A percentile compares a stretch with the other conserved stretches of the same genome.
Evolutionary conservation across 73 alveolate genomes (phyloP).

Genomic region (Diophrys appendiculata): DNA sequence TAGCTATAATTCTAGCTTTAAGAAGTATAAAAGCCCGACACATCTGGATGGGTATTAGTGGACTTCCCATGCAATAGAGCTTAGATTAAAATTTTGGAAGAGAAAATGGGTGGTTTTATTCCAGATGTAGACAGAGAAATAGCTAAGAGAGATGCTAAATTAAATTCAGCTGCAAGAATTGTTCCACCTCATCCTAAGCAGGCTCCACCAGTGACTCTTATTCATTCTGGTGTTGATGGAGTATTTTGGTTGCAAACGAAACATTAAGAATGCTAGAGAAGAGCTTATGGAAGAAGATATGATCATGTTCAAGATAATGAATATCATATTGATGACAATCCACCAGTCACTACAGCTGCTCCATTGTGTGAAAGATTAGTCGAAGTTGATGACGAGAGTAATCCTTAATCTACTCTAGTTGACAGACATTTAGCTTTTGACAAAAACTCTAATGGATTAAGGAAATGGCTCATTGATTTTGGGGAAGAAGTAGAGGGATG

Average conservation of each 20-base stretch:
- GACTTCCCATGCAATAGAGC: slow-evolving; percentile 92
- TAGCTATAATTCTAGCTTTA: slow-evolving; percentile 64
- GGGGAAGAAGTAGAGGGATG: slow-evolving; percentile 74
- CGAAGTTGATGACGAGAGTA: slow-evolving; percentile 81
- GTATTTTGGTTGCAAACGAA: slow-evolving; percentile 82
- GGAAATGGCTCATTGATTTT: slow-evolving; percentile 86
- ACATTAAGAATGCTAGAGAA: slow-evolving; percentile 77
- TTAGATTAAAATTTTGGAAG: slow-evolving; percentile 89
- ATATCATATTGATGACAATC: slow-evolving; percentile 92
- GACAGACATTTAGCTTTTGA: slow-evolving; percentile 91
- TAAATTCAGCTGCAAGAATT: slow-evolving; percentile 67
- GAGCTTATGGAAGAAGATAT: slow-evolving; percentile 95
- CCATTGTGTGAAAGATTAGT: slow-evolving; percentile 91
- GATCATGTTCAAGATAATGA: slow-evolving; percentile 73
- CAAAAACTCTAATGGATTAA: slow-evolving; percentile 74
- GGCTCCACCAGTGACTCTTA: slow-evolving; percentile 64
- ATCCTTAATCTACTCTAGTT: slow-evolving; percentile 77
- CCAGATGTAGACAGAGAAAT: slow-evolving; percentile 76
- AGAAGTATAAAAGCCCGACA: slow-evolving; percentile 55
- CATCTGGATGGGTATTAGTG: slow-evolving; percentile 86
- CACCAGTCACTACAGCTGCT: slow-evolving; percentile 90
- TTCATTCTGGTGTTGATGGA: slow-evolving; percentile 83
- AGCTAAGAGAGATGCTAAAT: slow-evolving; percentile 55
- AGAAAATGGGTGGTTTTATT: slow-evolving; percentile 80
- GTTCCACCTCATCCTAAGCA: slow-evolving; percentile 76